These are phyloP conservation scores for Ceratobasidium sp. DNA, from an alignment of 1,284 basidiomycete genomes.

Conservation along the genomic window DNA sequence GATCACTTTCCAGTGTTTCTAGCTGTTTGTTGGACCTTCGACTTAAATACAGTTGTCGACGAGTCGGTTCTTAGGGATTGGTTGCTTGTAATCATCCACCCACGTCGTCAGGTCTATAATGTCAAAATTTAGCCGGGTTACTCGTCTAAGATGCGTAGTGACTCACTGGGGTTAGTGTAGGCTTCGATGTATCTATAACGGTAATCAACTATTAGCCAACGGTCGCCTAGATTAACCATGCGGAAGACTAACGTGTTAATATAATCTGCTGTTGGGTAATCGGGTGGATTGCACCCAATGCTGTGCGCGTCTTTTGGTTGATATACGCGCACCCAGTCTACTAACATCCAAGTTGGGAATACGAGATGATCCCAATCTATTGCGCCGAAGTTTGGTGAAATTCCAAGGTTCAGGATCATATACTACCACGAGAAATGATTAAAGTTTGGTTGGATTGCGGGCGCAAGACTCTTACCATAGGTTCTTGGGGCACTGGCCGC, in stretches of 20 bases:
- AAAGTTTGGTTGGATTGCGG: not conserved
- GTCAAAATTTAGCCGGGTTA: not conserved
- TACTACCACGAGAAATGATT: constrained; percentile 63
- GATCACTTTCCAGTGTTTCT: no score
- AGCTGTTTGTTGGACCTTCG: no score
- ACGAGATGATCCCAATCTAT: constrained; percentile 75
- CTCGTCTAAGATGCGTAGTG: not conserved
- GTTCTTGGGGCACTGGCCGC: constrained; percentile 86
- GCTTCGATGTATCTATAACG: constrained; percentile 10
- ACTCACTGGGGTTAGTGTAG: constrained; percentile 14
- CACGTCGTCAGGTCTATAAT: constrained; percentile 22
- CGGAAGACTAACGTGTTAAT: constrained; percentile 73
- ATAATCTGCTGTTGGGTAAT: constrained; percentile 82
- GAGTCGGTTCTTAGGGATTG: constrained; percentile 26
- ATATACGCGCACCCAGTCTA: constrained; percentile 91
- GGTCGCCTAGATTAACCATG: constrained; percentile 50
- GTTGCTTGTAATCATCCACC: constrained; percentile 41
- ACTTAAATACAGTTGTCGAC: constrained; percentile 24
- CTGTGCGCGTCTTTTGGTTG: constrained; percentile 77
- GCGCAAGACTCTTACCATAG: constrained; percentile 68
- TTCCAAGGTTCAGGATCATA: constrained; percentile 85
- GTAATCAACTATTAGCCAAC: constrained; percentile 17
- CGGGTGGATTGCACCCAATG: constrained; percentile 86
- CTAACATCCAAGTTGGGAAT: constrained; percentile 65
- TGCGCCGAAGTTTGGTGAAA: constrained; percentile 82